Base-by-base conservation (phyloP, 2,329 filamentous ascomycete species). In the Exophiala viscosa region DNA sequence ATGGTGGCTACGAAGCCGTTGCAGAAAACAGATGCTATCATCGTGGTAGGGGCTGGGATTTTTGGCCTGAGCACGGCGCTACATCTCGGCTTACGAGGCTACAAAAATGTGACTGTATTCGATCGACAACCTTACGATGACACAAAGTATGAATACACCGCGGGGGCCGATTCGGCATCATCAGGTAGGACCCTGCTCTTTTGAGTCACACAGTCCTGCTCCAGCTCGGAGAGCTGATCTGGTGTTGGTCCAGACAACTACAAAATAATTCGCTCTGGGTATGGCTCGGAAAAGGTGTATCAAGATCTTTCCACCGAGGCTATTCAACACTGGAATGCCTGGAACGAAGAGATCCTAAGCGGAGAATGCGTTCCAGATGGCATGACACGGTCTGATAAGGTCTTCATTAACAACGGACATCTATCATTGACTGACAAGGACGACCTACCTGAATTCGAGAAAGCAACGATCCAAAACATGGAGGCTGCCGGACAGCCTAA, bases 11-110 rank as follows among this genome's bases (percentile, higher is more conserved):
- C 23, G 5, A 28, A 28, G 23, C 23, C 23, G 23, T 28, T 28
- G 23, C 23, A 28, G 23, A 28, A 28, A 4, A 28, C 23, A 28
- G 23, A 28, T 28, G 32, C 39, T 2, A 51, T 61, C 14, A 43
- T 55, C 64, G 79, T 78, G 4, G 69, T 77, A 18, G 83, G 81
- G 55, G 82, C 77, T 44, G 67, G 70, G 18, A 67, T 85, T 1
- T 77, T 78, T 18, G 66, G 82, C 2, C 52, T 83, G 8, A 70
- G 75, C 10, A 82, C 80, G 1, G 70, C 64, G 7, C 44, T 63
- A 10, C 57, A 57, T 23, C 54, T 59, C 5, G 57, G 47, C 13
- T 76, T 71, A n/a, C 48, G 55, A 17, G 77, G 76, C 3, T 80
- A 78, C 60, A 66, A 15, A 4, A 67, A 75, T 53, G 67, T 79